Evolutionary conservation across 192 early-diverging fungal species (phyloP).

Genomic region (Coemansia sp.): DNA sequence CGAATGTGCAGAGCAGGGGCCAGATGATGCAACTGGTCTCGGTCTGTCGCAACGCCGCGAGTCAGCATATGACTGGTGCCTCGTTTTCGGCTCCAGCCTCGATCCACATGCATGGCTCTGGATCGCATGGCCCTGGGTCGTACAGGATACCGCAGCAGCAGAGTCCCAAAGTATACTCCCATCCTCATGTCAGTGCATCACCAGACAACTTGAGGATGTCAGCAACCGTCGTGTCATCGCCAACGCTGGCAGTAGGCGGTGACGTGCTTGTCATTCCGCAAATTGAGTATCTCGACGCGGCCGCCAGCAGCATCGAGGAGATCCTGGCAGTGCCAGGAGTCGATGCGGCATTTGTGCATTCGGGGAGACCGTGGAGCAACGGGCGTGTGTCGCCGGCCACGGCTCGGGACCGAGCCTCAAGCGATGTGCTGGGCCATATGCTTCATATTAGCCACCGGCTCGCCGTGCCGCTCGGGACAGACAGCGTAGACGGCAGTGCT

Average conservation of each 20-base stretch:
- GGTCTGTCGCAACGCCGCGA: conserved; percentile 7
- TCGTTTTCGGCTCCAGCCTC: background rate
- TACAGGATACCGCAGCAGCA: background rate
- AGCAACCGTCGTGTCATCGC: background rate
- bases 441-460: conserved; percentile 8
- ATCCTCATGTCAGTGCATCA: background rate
- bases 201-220: background rate
- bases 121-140: too few species aligned
- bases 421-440: conserved; percentile 11
- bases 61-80: background rate
- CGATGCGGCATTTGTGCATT: conserved; percentile 41
- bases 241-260: background rate
- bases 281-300: conserved; percentile 33
- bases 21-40: conserved; percentile 31
- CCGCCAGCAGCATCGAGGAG: conserved; percentile 23
- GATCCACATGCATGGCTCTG: background rate
- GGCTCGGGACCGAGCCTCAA: background rate
- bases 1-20: conserved; percentile 27
- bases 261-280: conserved; percentile 42
- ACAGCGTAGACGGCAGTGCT: conserved; percentile 18
- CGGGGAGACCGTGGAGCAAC: background rate
- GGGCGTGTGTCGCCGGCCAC: conserved; percentile 3
- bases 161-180: background rate
- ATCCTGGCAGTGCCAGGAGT: conserved; percentile 44
- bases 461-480: conserved; percentile 34